Percentiles rank a stretch among this genome's conserved stretches.
Evolutionary conservation across 345 rosid genomes (phyloP).

Genomic region (Schrenkiella parvula): DNA sequence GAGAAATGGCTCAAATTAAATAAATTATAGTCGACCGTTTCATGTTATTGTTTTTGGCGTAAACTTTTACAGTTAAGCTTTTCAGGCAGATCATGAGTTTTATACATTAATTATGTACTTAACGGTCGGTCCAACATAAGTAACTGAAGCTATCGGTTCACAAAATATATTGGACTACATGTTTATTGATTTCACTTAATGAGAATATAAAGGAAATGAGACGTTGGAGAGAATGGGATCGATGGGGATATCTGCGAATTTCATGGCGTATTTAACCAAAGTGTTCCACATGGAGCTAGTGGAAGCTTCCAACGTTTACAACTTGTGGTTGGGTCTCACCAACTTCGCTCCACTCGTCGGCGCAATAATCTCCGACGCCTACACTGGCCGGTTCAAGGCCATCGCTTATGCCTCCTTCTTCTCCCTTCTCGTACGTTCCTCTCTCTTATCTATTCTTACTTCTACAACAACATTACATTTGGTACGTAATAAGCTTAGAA

Average conservation of each 20-base stretch:
- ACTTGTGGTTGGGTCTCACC: slow-evolving; percentile 53
- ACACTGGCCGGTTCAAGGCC: slow-evolving; percentile 52
- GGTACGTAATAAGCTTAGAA: background rate
- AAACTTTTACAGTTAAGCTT: background rate
- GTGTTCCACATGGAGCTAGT: slow-evolving; percentile 54
- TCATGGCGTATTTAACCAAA: slow-evolving; percentile 48
- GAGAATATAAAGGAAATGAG: slow-evolving; percentile 54
- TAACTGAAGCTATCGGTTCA: background rate
- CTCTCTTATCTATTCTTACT: background rate
- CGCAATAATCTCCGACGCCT: slow-evolving; percentile 57
- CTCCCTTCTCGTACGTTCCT: slow-evolving; percentile 48
- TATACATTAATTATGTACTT: background rate
- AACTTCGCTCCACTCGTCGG: slow-evolving; percentile 57
- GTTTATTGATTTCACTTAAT: background rate
- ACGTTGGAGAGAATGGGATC: slow-evolving; percentile 68
- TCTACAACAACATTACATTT: background rate
- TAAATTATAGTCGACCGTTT: background rate
- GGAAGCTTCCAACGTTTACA: slow-evolving; percentile 40
- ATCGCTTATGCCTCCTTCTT: slow-evolving; percentile 47
- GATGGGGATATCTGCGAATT: slow-evolving; percentile 47
- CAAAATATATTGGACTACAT: background rate
- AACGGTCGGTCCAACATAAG: background rate
- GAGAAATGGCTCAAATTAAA: background rate
- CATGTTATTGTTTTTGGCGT: background rate
- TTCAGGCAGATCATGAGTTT: background rate